Evolutionary conservation across 106 monocot genomes (phyloP), one percentile per base, ranked within the genome.

Genomic region (Agapanthus africanus): DNA sequence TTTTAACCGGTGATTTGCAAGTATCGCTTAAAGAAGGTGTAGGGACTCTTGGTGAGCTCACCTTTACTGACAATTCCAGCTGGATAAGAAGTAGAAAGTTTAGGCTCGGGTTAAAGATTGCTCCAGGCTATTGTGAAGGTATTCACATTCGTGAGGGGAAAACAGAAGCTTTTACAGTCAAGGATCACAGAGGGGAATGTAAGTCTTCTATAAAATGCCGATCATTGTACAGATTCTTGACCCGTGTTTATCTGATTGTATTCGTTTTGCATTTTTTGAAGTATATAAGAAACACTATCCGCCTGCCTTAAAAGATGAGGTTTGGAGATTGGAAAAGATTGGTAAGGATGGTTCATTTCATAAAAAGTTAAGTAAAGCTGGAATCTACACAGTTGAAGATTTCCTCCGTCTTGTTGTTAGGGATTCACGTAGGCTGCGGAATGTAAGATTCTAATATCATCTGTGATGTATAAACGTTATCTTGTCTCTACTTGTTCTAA

Each of bases 251-350:
- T 74, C 15, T 31, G 30, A 16, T 56, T 7, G 54, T 19, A 51
- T 69, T 69, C 6, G 57, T 32, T 72, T 67, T 37, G 1, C 56
- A 42, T 64, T 63, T 28, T 73, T 67, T 68, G 39, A 73, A 95
- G 95, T 95, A 63, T 95, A 95, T 82, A 95, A 95, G 83, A 95
- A 95, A 73, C 95, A 95, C 71, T 95, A 95, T 54, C 95, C 95
- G 33, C 95, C 95, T 63, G 79, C 91, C 27, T 76, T 91, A 70
- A 86, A 83, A 59, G 91, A 97, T 74, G 91, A 97, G 13, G 95
- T 97, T 2, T 97, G 95, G 95, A 95, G 95, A 77, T 80, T 95
- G 70, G 95, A 95, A 72, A 95, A 95, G 76, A 91, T 95, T 67
- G 91, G 95, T 11, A 95, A 95, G 80, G 95, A 95, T 71, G 95